phyloP scores from a whole-genome alignment of 164 flowering plant species.

The Paratinospora sagittata region DNA sequence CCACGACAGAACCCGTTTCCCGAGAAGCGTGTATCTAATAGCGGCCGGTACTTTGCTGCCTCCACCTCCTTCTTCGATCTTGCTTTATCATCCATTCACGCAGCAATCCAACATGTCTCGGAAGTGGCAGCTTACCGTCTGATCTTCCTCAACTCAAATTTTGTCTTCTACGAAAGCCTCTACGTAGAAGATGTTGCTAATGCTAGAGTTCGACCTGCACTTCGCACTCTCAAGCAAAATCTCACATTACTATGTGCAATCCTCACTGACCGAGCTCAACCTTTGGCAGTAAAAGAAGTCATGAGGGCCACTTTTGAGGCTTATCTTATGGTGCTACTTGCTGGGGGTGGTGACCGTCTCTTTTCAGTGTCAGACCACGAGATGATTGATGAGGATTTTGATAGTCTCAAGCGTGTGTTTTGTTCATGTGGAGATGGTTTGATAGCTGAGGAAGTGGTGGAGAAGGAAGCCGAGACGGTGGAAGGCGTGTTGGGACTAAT shows the following conservation, averaged over 20 bases:
- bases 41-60: conserved; percentile 22
- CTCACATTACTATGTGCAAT: conserved; percentile 61
- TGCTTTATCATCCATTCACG: conserved; percentile 40
- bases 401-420: conserved; percentile 54
- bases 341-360: conserved; percentile 63
- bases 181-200: conserved; percentile 55
- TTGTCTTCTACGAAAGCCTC: conserved; percentile 61
- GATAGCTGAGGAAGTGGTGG: conserved; percentile 59
- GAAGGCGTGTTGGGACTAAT: conserved; percentile 70
- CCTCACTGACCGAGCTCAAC: conserved; percentile 59
- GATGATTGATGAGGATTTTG: conserved; percentile 74
- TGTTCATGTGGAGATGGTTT: conserved; percentile 65
- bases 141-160: conserved; percentile 69
- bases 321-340: conserved; percentile 77
- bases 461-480: conserved; percentile 61
- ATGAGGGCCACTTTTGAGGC: conserved; percentile 87
- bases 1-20: conserved; percentile 36
- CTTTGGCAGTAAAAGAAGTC: conserved; percentile 67
- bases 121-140: conserved; percentile 89
- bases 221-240: conserved; percentile 78
- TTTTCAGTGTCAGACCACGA: conserved; percentile 55
- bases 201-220: conserved; percentile 64
- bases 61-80: conserved; percentile 52
- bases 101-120: conserved; percentile 59
- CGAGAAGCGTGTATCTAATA: conserved; percentile 22